Base-by-base conservation (phyloP, 441 rosid species). In the Capsella rubella region DNA sequence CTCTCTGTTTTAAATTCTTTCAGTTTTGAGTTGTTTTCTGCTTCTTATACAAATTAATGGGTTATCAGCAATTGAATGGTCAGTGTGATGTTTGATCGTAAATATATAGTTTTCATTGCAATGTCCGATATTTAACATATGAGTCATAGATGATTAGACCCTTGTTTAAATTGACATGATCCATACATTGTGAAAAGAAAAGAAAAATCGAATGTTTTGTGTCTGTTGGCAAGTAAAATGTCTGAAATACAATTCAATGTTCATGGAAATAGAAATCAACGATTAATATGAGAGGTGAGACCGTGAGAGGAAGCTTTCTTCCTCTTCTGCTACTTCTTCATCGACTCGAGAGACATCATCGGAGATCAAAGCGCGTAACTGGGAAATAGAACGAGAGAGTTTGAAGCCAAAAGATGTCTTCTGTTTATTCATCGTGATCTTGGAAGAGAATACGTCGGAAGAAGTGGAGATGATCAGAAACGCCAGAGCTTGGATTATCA, bases 401-500 rank as follows among this genome's bases (percentile, higher is more conserved):
- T 57, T 69, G 64, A 69, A 56, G 39, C 50, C 16, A 16, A 32
- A 55, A 56, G 64, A 42, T 28, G 10, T 45, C 53, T 40, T 40
- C 11, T 39, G 16, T 6, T 21, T 9, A 8, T 57, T 57, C 3
- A 16, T 18, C 43, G 34, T 34, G 62, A 9, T 57, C 4, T 58
- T 37, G 63, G 63, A 58, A 28, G 63, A 35, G 64, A 58, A 58
- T 37, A 58, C 18, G 31, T 37, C 46, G n/a, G 47, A 58, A 6
- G 46, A 58, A 37, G 64, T 58, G 64, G 46, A 37, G 46, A 37
- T 12, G 11, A 58, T 58, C 4, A 57, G n/a, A 57, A 57, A 57
- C 62, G 62, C 9, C 6, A 57, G 42, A 57, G 62, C 62, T 57
- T 57, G 62, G 62, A 57, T 15, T 15, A 16, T 57, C n/a, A 34